Conservation (phyloP, 352 stramenopile species). For the Aphanomyces cochlioides region DNA sequence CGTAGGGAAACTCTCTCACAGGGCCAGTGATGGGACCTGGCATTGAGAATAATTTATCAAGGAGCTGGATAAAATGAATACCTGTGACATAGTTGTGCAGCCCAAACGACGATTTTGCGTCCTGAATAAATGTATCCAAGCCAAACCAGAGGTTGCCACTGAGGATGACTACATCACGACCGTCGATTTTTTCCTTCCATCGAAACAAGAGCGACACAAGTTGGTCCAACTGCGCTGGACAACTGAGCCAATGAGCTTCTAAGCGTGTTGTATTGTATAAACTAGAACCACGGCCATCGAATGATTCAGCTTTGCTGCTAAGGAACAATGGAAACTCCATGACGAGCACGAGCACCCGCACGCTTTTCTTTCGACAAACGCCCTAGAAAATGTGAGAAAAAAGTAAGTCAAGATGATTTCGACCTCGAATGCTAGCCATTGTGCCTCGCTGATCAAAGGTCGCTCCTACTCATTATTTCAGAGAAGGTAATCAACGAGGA, state of each 20-base stretch:
- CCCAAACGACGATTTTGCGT: constrained; percentile 44
- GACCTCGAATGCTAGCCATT: constrained; percentile 70
- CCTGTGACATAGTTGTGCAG: constrained; percentile 50
- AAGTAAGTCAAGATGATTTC: neutral
- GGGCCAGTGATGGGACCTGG: constrained; percentile 50
- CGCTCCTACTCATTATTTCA: constrained; percentile 39
- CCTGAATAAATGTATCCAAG: constrained; percentile 58
- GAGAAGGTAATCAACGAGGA: too few relatives aligned
- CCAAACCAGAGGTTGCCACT: constrained; percentile 60
- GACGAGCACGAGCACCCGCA: constrained; percentile 56
- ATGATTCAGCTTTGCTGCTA: constrained; percentile 41
- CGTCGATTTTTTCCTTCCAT: constrained; percentile 68
- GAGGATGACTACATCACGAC: constrained; percentile 64
- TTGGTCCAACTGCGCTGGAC: constrained; percentile 62
- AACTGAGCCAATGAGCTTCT: constrained; percentile 64
- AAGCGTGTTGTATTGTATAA: constrained; percentile 57
- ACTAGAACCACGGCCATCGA: constrained; percentile 22
- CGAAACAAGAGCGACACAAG: constrained; percentile 63
- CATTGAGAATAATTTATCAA: neutral
- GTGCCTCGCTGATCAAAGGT: constrained; percentile 55
- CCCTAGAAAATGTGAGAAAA: constrained; percentile 31
- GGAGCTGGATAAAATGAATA: neutral
- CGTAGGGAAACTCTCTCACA: constrained; percentile 51
- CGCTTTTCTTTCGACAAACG: constrained; percentile 59
- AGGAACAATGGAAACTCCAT: constrained; percentile 66